Conservation (phyloP, 129 eudicot genomes). For the Flaveria linearis region DNA sequence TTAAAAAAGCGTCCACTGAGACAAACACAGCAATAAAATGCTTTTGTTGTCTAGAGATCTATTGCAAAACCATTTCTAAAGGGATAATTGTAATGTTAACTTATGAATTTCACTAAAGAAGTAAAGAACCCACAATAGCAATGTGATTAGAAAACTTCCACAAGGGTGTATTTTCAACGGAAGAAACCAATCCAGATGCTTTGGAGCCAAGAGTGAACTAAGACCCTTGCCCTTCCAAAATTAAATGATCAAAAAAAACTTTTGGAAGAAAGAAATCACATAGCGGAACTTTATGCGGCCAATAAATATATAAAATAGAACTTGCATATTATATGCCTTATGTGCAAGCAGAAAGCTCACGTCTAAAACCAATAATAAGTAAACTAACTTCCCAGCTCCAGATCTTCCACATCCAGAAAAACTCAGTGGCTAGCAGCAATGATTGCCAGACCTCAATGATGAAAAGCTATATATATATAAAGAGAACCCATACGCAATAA, state of each 20-base stretch:
- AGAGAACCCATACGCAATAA: conserved; percentile 7
- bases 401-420: conserved; percentile 2
- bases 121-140: neutral
- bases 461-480: neutral
- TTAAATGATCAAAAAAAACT: neutral
- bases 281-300: neutral
- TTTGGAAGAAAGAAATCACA: conserved; percentile 8
- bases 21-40: neutral
- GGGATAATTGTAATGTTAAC: neutral
- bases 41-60: neutral
- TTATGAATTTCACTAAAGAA: neutral
- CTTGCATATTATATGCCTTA: neutral
- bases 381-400: conserved; percentile 9
- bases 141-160: neutral
- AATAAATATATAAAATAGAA: neutral
- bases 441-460: neutral
- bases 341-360: conserved; percentile 10
- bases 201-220: conserved; percentile 10
- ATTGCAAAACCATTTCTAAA: conserved; percentile 4
- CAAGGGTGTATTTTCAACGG: conserved; percentile 15
- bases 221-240: neutral
- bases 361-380: neutral
- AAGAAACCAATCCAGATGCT: conserved; percentile 15
- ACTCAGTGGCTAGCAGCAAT: neutral
- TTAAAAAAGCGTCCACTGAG: neutral